Evolutionary conservation across 73 alveolate genomes (phyloP).

Genomic region (Loxodes magnus): DNA sequence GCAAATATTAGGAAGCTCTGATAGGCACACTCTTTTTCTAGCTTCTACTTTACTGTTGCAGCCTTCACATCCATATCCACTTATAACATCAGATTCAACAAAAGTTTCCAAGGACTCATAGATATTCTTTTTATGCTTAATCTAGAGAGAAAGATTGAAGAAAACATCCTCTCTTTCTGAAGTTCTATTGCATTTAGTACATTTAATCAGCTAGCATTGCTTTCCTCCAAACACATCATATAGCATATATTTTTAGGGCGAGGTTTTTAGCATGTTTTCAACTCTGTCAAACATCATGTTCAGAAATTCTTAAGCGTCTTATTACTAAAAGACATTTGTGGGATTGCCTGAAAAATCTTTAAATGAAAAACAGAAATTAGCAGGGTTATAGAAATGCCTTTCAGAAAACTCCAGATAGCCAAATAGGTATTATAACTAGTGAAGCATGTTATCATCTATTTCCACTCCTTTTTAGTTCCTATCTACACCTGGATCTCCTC

Average conservation of each 20-base stretch:
- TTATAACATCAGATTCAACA: constrained; percentile 72
- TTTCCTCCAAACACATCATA: constrained; percentile 93
- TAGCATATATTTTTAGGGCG: constrained; percentile 69
- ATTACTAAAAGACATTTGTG: constrained; percentile 70
- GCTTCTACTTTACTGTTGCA: constrained; percentile 86
- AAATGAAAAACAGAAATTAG: constrained; percentile 80
- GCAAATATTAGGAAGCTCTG: constrained; percentile 84
- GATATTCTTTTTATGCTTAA: constrained; percentile 79
- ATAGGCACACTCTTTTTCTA: constrained; percentile 67
- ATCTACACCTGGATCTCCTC: constrained; percentile 9
- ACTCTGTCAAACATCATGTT: constrained; percentile 88
- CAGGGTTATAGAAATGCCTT: constrained; percentile 83
- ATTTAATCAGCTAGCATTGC: constrained; percentile 64
- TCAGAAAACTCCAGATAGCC: constrained; percentile 84
- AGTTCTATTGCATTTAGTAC: constrained; percentile 69
- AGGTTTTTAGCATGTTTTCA: constrained; percentile 74
- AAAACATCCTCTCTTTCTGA: constrained; percentile 69
- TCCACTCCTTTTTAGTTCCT: constrained; percentile 27
- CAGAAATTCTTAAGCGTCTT: constrained; percentile 94
- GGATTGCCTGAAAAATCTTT: constrained; percentile 95
- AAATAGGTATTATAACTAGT: constrained; percentile 83
- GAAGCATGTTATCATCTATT: constrained; percentile 91
- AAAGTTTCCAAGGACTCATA: constrained; percentile 75
- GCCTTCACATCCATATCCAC: constrained; percentile 84
- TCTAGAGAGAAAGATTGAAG: constrained; percentile 76